Base-by-base conservation (phyloP, 352 stramenopile genomes). In the Blastocystis sp. region DNA sequence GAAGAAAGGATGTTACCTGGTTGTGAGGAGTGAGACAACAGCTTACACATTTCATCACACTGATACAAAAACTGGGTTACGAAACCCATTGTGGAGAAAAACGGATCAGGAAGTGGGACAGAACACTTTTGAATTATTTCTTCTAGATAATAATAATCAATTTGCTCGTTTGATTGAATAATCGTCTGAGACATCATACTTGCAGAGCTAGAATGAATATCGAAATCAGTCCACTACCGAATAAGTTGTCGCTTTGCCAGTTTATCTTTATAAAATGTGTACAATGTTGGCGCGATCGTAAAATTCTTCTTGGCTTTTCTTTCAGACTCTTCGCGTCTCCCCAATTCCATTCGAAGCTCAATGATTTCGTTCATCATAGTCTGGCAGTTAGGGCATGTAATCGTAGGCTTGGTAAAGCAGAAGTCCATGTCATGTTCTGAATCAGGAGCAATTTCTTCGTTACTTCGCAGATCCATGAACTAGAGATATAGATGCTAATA, bases 1-100 rank as follows among this genome's bases (percentile, higher is more conserved):
- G 73, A 84, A 29, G 73, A 66, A n/a, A 84, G 47, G 43, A 84
- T 84, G 6, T 91, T 77, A 37, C 92, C 87, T 29, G 96, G 93
- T 50, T 2, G 5, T 20, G 47, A 41, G 68, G 26, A 0, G 7
- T n/a, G 34, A 3, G 3, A 23, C 9, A 29, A 39, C 18, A 2
- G 11, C 5, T 15, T 54, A 84, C 73, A 68, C 73, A 84, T 84
- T 29, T 84, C 47, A n/a, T 84, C 47, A 45, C 73, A 84, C 56
- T 84, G 73, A 68, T 50, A 54, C 39, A 68, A 63, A 41, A 66
- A 84, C n/a, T 68, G 26, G n/a, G 50, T 43, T 8, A 84, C 29
- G 68, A 84, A 84, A 29, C 11, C 34, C 9, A 29, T 23, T 13
- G 47, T 84, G 23, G 50, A 39, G 53, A 84, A 84, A 45, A 84